These are phyloP conservation scores for Sherardia arvensis DNA, from an alignment of 257 asterid genomes.

Conservation along the genomic window DNA sequence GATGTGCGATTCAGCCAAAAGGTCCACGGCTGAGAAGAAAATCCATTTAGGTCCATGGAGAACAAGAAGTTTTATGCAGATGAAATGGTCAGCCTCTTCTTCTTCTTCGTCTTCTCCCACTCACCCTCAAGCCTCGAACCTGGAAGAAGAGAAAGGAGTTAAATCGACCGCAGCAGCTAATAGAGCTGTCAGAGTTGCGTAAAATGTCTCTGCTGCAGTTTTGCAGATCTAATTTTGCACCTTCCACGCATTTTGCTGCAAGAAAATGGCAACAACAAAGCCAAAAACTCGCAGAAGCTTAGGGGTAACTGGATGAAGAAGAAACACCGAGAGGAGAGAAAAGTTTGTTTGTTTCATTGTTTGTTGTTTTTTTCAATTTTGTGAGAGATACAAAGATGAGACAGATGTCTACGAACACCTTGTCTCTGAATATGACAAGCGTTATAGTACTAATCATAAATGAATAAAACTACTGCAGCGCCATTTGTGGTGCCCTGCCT, in stretches of 20 bases:
- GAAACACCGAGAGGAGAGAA: background rate
- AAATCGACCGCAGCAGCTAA: background rate
- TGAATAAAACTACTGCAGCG: background rate
- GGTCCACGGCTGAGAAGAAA: conserved; percentile 29
- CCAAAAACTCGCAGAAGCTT: conserved; percentile 1
- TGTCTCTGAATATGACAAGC: background rate
- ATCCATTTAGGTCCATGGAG: conserved; percentile 55
- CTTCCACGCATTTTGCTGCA: background rate
- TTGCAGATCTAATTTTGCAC: conserved; percentile 5
- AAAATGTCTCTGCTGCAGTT: background rate
- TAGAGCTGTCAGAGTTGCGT: conserved; percentile 8
- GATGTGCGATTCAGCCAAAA: conserved; percentile 49
- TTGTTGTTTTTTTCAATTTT: background rate
- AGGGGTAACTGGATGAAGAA: background rate
- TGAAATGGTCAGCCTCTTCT: conserved; percentile 38
- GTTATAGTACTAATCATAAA: background rate
- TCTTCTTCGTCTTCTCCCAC: conserved; percentile 11
- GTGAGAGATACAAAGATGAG: background rate
- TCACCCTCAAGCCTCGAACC: background rate
- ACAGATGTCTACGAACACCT: background rate
- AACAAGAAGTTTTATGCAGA: conserved; percentile 40
- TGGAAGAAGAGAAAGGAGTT: background rate
- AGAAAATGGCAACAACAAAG: background rate
- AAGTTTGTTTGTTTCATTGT: background rate
- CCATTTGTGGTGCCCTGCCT: background rate